A percentile compares a stretch with the other conserved stretches of the same genome.
Conservation (phyloP, 345 rosid species). For the Eucalyptus brandiana region DNA sequence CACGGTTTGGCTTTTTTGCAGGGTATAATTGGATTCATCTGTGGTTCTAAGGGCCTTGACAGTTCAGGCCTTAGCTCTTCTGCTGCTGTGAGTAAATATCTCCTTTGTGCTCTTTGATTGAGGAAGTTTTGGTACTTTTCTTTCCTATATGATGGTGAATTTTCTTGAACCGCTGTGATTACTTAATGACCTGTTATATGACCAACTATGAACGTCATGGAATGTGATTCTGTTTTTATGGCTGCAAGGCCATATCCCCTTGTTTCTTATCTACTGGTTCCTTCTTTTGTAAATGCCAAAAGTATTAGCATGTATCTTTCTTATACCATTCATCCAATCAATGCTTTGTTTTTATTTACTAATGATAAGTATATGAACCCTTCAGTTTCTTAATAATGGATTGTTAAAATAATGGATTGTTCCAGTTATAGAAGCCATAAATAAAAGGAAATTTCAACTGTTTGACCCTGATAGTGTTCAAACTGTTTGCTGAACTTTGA, state of each 20-base stretch:
- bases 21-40: constrained; percentile 84
- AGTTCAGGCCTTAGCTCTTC: constrained; percentile 98
- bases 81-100: constrained; percentile 69
- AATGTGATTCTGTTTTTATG: background rate
- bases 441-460: background rate
- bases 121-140: background rate
- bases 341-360: background rate
- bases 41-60: constrained; percentile 84
- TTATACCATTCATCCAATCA: background rate
- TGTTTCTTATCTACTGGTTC: background rate
- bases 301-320: background rate
- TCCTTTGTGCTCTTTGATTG: background rate
- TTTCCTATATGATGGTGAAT: background rate
- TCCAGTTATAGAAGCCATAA: background rate
- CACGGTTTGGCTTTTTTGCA: constrained; percentile 12
- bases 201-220: background rate
- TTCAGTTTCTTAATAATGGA: background rate
- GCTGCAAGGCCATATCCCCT: background rate
- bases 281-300: background rate
- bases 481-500: background rate
- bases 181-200: background rate
- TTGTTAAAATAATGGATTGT: background rate
- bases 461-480: background rate
- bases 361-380: background rate
- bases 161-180: background rate